These are phyloP conservation scores for Cryptococcus deneoformans DNA, from an alignment of 1,284 basidiomycete genomes.

Conservation along the genomic window DNA sequence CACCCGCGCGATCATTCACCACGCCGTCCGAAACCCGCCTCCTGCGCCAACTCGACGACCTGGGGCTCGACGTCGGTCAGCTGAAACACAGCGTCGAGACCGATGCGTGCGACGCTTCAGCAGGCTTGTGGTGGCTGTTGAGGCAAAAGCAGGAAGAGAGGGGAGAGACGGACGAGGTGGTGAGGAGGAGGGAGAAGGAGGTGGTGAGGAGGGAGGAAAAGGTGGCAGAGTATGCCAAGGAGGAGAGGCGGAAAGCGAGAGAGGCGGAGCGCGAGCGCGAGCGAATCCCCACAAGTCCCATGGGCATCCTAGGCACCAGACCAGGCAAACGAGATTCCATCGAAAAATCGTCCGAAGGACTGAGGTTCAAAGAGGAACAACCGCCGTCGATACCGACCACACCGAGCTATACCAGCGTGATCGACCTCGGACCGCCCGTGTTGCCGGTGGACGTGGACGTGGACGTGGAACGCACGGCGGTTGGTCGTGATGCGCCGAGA, in stretches of 20 bases:
- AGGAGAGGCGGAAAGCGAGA: slow-evolving; percentile 27
- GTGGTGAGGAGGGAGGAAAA: slow-evolving; percentile 25
- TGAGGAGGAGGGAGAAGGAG: slow-evolving; percentile 26
- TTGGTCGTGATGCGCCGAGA: too few relatives aligned
- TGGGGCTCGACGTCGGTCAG: slow-evolving; percentile 93
- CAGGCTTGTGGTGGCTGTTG: slow-evolving; percentile 96
- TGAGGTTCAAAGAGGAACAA: background rate
- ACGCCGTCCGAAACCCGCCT: slow-evolving; percentile 77
- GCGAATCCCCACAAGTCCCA: too few relatives aligned
- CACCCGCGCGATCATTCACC: slow-evolving; percentile 56
- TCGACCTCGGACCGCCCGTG: slow-evolving; percentile 18
- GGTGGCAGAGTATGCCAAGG: slow-evolving; percentile 29
- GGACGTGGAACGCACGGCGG: too few relatives aligned
- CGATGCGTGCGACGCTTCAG: slow-evolving; percentile 88
- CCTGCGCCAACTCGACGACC: slow-evolving; percentile 65
- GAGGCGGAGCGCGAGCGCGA: slow-evolving; percentile 8
- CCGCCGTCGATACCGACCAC: slow-evolving; percentile 4
- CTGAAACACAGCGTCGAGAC: slow-evolving; percentile 87
- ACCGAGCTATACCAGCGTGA: slow-evolving; percentile 12
- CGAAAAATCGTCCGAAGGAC: too few relatives aligned
- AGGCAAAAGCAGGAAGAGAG: slow-evolving; percentile 61
- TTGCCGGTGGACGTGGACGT: too few relatives aligned
- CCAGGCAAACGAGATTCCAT: too few relatives aligned
- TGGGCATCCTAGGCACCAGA: too few relatives aligned
- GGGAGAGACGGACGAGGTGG: slow-evolving; percentile 41